phyloP scores from a whole-genome alignment of 1,284 basidiomycete species.

The Fomitopsis pinicola region DNA sequence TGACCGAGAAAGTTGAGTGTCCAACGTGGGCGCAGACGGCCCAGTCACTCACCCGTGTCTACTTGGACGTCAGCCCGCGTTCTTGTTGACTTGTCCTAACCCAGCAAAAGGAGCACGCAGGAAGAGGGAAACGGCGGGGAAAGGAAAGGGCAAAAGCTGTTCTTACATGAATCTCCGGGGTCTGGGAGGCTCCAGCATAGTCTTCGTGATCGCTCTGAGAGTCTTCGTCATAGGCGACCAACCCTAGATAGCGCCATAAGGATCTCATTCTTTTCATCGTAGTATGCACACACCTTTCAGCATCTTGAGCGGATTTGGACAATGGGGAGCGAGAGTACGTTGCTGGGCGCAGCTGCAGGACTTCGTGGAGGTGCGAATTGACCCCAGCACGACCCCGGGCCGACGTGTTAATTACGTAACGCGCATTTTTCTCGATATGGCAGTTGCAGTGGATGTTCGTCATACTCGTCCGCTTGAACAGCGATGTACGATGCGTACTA shows the following conservation, averaged over 20 bases:
- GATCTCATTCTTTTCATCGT: not conserved
- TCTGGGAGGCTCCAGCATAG: constrained; percentile 16
- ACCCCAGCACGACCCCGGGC: no score
- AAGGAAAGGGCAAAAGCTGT: constrained; percentile 35
- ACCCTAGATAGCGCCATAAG: constrained; percentile 33
- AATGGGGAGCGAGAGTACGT: no score
- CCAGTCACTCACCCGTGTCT: constrained; percentile 41
- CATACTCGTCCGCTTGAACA: no score
- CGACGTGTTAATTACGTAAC: not conserved
- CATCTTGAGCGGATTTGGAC: not conserved
- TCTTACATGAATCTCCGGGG: constrained; percentile 50
- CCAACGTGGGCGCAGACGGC: not conserved
- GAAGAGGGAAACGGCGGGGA: constrained; percentile 61
- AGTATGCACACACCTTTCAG: not conserved
- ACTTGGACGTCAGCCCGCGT: constrained; percentile 31
- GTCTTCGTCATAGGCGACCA: constrained; percentile 64
- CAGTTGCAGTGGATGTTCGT: not conserved
- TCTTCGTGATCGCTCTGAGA: constrained; percentile 56
- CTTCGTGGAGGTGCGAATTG: no score
- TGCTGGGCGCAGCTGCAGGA: no score
- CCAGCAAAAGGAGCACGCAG: constrained; percentile 47
- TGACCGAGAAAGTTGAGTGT: not conserved
- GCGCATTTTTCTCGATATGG: not conserved
- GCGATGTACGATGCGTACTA: no score
- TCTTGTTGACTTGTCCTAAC: constrained; percentile 61